phyloP scores from a whole-genome alignment of 768 basidiomycete genomes.

The Amanita jacksonii region DNA sequence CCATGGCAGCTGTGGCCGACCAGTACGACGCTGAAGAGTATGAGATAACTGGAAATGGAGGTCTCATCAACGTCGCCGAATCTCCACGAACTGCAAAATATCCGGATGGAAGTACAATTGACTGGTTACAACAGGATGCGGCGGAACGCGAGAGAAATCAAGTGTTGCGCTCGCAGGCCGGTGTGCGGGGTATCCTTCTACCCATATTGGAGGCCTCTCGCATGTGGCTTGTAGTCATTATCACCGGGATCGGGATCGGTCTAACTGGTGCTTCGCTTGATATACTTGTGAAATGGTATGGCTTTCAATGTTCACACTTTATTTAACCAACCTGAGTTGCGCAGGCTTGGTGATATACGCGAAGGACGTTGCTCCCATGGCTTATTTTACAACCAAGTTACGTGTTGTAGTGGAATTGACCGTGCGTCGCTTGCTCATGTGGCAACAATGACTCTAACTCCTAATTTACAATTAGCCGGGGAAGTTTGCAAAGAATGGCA shows the following conservation, averaged over 20 bases:
- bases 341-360: slow-evolving; percentile 59
- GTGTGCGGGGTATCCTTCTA: slow-evolving; percentile 44
- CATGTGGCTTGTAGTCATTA: slow-evolving; percentile 59
- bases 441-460: slow-evolving; percentile 6
- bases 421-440: slow-evolving; percentile 30
- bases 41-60: slow-evolving; percentile 37
- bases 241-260: slow-evolving; percentile 60
- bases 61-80: slow-evolving; percentile 19
- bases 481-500: slow-evolving; percentile 59
- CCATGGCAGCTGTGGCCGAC: slow-evolving; percentile 1
- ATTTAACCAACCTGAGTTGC: slow-evolving; percentile 2
- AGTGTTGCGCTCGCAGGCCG: slow-evolving; percentile 37
- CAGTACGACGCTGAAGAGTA: slow-evolving; percentile 28
- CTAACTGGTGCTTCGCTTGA: slow-evolving; percentile 64
- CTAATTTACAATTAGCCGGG: slow-evolving; percentile 36
- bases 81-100: slow-evolving; percentile 30
- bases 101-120: slow-evolving; percentile 52
- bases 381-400: slow-evolving; percentile 62
- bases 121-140: slow-evolving; percentile 61
- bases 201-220: slow-evolving; percentile 47
- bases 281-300: slow-evolving; percentile 64
- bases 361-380: slow-evolving; percentile 61
- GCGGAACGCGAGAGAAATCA: slow-evolving; percentile 50
- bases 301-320: slow-evolving; percentile 7
- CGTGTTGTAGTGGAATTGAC: slow-evolving; percentile 62